Evolutionary conservation across 2,329 filamentous ascomycete genomes (phyloP), one percentile per base, ranked within the genome.

Genomic region (Ophiostoma piceae): DNA sequence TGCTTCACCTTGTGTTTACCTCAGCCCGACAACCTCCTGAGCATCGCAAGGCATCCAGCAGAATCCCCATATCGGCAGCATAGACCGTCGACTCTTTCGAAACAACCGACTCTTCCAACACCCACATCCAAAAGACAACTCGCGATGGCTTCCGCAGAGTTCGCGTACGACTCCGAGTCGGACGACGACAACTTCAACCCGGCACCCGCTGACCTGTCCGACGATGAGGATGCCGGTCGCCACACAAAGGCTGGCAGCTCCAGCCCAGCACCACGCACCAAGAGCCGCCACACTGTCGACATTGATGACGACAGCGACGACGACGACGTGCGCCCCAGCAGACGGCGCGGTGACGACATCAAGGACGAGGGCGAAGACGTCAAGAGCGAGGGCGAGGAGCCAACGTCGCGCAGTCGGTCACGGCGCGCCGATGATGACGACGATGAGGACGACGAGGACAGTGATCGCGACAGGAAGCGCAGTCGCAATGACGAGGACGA

Each of bases 141-240:
- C 62, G 62, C 62, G 35, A 65, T 65, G 62, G 62, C 62, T 65
- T 65, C 62, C 1, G 62, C 62, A 41, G 65, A 66, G 37, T 66
- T 66, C 26, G 65, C 37, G 60, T 66, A 82, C 75, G 87, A 89
- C 72, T 89, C 86, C 71, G 90, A 92, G 70, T 90, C 91, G 64
- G 92, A 95, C 67, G 93, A 96, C 75, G 89, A 91, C 72, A 90
- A 94, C 78, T 97, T 97, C 84, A 96, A 97, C 78, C 94, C 93
- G 67, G 87, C 85, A 67, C 89, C 90, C 26, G 90, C 87, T 71
- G 87, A 92, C 71, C 76, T 87, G 43, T 95, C 91, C 2, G 92
- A 94, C 74, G 88, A 88, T 67, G 91, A 92, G 71, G 84, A 82
- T 19, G 67, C 67, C 4, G 51, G 26, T 2, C 60, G n/a, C 73